These are phyloP conservation scores for Alternaria sp. DNA, from an alignment of 2,329 filamentous ascomycete species.

Conservation along the genomic window DNA sequence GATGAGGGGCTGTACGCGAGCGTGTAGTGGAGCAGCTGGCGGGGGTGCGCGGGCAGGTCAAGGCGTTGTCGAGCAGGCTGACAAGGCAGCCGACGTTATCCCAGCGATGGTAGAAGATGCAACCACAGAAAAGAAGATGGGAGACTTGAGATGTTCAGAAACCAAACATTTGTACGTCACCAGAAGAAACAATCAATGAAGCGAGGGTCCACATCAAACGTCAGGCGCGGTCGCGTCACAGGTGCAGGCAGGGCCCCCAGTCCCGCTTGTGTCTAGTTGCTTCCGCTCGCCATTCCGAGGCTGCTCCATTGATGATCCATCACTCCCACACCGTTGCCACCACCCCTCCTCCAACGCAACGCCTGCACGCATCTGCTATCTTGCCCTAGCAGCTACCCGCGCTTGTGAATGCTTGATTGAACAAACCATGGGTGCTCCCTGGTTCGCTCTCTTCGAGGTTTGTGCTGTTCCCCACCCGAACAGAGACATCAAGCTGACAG, in stretches of 20 bases:
- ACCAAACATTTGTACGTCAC: not conserved
- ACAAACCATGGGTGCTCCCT: constrained; percentile 33
- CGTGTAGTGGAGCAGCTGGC: constrained; percentile 12
- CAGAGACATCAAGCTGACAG: constrained; percentile 23
- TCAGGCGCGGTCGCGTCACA: constrained; percentile 13
- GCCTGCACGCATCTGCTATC: not conserved
- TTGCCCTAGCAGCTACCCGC: not conserved
- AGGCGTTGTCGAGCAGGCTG: constrained; percentile 15
- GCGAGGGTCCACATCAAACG: not conserved
- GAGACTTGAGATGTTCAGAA: not conserved
- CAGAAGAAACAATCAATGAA: not conserved
- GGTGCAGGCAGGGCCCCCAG: constrained; percentile 2
- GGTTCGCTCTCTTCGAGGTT: constrained; percentile 43
- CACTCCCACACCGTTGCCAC: constrained; percentile 4
- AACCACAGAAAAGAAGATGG: not conserved
- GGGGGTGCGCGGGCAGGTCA: constrained; percentile 25
- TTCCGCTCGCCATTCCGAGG: constrained; percentile 12
- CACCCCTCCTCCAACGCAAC: constrained; percentile 6
- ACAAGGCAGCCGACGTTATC: not conserved
- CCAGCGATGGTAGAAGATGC: not conserved
- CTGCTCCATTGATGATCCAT: constrained; percentile 2
- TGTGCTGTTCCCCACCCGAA: constrained; percentile 9
- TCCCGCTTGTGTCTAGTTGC: not conserved
- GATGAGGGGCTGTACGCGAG: constrained; percentile 18
- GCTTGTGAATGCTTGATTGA: not conserved